These are phyloP conservation scores for Haberlea rhodopensis DNA, from an alignment of 257 asterid genomes.

Conservation along the genomic window DNA sequence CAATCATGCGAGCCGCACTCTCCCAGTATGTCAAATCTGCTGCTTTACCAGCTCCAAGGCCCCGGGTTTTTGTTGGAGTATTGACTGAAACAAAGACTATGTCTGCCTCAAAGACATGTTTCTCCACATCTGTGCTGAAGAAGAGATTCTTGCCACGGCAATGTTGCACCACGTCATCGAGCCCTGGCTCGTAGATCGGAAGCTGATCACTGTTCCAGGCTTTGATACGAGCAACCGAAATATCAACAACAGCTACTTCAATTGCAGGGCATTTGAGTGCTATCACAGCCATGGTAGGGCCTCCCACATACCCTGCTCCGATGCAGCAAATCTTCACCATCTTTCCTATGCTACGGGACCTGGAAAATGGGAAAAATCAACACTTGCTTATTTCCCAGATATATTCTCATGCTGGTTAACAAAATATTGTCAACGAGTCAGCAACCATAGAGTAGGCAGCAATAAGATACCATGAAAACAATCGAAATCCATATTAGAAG, in stretches of 20 bases:
- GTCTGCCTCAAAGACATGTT: conserved; percentile 18
- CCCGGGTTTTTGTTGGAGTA: neutral
- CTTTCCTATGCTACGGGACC: neutral
- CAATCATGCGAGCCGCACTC: conserved; percentile 23
- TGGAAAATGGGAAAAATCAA: neutral
- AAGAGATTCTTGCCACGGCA: conserved; percentile 27
- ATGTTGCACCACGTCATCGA: conserved; percentile 5
- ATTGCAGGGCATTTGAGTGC: neutral
- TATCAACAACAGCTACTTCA: conserved; percentile 3
- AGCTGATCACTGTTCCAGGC: conserved; percentile 26
- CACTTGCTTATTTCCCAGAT: neutral
- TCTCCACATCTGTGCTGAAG: conserved; percentile 23
- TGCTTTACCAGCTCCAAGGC: neutral
- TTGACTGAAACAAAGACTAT: neutral
- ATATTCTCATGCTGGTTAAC: neutral
- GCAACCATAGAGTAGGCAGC: neutral
- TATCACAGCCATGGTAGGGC: conserved; percentile 4
- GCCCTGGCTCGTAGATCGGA: conserved; percentile 25
- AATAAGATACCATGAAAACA: neutral
- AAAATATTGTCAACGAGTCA: neutral
- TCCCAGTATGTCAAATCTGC: conserved; percentile 25
- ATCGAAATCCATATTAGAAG: neutral
- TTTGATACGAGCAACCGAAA: conserved; percentile 7
- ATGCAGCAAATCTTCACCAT: conserved; percentile 3
- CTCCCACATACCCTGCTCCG: neutral